Conservation (phyloP, 306 rosid species). For the Elaeagnus macrophylla region DNA sequence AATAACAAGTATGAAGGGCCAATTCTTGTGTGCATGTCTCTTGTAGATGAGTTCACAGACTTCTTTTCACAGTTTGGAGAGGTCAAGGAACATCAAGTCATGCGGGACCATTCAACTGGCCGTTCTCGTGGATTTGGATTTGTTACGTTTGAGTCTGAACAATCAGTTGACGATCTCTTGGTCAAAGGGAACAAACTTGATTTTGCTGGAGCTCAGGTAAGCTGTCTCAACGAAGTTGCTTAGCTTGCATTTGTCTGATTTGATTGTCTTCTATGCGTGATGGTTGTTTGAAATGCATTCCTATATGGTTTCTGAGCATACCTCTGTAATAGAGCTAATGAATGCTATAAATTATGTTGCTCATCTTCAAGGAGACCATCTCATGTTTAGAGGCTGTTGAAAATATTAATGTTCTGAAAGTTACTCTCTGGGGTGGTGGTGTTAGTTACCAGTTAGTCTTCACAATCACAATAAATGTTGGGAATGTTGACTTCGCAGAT, state of each 20-base stretch:
- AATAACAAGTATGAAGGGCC: conserved; percentile 7
- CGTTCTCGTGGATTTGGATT: conserved; percentile 91
- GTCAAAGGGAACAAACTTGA: conserved; percentile 84
- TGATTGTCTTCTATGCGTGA: neutral
- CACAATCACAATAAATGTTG: too few species aligned
- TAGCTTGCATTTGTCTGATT: conserved; percentile 3
- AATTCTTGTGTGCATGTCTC: conserved; percentile 6
- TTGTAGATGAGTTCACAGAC: conserved; percentile 62
- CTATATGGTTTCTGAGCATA: neutral
- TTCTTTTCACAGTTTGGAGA: conserved; percentile 78
- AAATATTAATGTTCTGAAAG: too few species aligned
- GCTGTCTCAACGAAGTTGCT: conserved; percentile 4
- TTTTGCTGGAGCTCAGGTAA: conserved; percentile 84
- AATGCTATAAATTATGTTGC: too few species aligned
- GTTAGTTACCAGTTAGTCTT: too few species aligned
- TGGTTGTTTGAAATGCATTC: neutral
- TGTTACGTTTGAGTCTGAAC: conserved; percentile 66
- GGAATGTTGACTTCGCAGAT: too few species aligned
- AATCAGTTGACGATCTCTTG: conserved; percentile 77
- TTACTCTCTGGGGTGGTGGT: too few species aligned
- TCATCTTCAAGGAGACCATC: too few species aligned
- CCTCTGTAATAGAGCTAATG: too few species aligned
- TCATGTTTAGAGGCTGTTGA: too few species aligned
- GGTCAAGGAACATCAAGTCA: conserved; percentile 75
- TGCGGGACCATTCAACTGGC: conserved; percentile 83